These are phyloP conservation scores for Fibroporia radiculosa DNA, from an alignment of 768 basidiomycete species.

Conservation along the genomic window DNA sequence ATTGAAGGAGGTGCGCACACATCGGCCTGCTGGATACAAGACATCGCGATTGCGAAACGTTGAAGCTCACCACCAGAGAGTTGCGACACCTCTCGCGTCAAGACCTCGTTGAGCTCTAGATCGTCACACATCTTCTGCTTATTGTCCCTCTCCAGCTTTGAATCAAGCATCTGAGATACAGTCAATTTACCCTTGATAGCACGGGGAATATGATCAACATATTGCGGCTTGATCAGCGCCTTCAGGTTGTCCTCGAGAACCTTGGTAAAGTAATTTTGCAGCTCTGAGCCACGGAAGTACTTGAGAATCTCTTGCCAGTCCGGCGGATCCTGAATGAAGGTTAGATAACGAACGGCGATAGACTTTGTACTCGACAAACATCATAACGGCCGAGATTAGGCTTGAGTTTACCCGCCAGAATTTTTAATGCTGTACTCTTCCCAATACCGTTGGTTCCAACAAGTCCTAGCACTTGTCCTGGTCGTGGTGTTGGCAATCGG, in stretches of 20 bases:
- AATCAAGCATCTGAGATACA: constrained; percentile 87
- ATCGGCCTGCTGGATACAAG: constrained; percentile 90
- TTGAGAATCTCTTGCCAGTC: constrained; percentile 99
- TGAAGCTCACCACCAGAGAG: constrained; percentile 97
- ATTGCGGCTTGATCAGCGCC: constrained; percentile 98
- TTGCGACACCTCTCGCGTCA: constrained; percentile 78
- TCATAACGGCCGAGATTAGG: constrained; percentile 97
- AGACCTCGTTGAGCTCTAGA: constrained; percentile 80
- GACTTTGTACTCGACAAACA: constrained; percentile 36
- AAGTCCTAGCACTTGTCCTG: constrained; percentile 96
- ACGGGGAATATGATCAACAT: constrained; percentile 97
- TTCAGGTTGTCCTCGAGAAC: constrained; percentile 98
- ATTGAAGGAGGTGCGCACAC: constrained; percentile 51
- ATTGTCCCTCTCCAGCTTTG: constrained; percentile 84
- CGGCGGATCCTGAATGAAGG: constrained; percentile 69
- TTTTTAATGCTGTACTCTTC: constrained; percentile 96
- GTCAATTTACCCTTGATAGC: constrained; percentile 88
- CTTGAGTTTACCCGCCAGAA: constrained; percentile 94
- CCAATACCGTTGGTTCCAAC: constrained; percentile 99
- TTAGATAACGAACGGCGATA: neutral
- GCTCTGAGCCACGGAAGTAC: constrained; percentile 96
- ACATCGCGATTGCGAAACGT: constrained; percentile 96
- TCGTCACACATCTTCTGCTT: constrained; percentile 79
- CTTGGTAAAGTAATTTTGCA: constrained; percentile 99
- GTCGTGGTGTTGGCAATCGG: constrained; percentile 92